These are phyloP conservation scores for Malassezia nana DNA, from an alignment of 1,284 basidiomycete genomes.

Conservation along the genomic window DNA sequence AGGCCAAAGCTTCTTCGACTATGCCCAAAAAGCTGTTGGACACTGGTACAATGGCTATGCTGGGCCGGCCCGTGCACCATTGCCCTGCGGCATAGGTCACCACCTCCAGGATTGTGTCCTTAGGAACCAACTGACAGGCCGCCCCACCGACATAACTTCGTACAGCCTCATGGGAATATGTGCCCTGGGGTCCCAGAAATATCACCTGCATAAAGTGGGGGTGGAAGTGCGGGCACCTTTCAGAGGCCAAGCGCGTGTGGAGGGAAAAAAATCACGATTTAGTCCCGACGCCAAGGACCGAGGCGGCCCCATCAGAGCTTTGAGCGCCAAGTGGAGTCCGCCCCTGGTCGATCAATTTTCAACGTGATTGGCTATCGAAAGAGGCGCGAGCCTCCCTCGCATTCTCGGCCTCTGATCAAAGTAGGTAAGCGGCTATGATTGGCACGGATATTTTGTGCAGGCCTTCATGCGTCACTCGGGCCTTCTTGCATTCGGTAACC, in stretches of 20 bases:
- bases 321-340: background rate
- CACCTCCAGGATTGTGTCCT: background rate
- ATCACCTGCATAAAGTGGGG: background rate
- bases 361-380: background rate
- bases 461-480: background rate
- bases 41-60: constrained; percentile 5
- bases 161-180: constrained; percentile 17
- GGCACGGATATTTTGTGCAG: background rate
- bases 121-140: background rate
- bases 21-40: constrained; percentile 6
- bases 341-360: background rate
- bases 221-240: background rate
- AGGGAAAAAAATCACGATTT: background rate
- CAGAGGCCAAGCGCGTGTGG: background rate
- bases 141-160: background rate
- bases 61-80: background rate
- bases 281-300: background rate
- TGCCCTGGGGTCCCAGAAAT: constrained; percentile 15
- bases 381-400: background rate
- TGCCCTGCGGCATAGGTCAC: background rate
- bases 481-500: background rate
- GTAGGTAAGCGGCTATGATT: background rate
- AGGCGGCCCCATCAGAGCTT: background rate
- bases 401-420: background rate
- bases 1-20: constrained; percentile 3